phyloP scores from a whole-genome alignment of 2,329 filamentous ascomycete genomes.

The Xylariaceae sp. region DNA sequence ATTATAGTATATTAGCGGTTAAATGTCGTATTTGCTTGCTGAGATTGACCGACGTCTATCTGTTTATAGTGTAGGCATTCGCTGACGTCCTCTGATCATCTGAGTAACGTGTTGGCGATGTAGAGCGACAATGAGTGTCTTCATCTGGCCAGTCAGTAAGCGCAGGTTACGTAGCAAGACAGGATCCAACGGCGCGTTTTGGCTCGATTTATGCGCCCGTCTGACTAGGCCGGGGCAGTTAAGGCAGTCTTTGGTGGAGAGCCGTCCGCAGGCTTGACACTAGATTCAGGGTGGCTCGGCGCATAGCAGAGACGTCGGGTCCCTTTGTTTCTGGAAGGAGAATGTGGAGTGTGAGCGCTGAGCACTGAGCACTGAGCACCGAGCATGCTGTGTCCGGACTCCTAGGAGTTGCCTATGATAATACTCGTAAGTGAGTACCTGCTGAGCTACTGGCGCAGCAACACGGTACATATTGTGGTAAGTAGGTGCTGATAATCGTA shows the following conservation, averaged over 20 bases:
- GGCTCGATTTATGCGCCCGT: slow-evolving; percentile 14
- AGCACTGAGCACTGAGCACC: background rate
- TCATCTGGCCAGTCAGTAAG: slow-evolving; percentile 1
- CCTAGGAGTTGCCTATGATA: background rate
- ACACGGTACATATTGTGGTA: too few species aligned
- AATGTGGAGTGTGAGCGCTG: background rate
- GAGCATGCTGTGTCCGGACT: background rate
- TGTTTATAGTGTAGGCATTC: background rate
- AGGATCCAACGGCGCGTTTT: slow-evolving; percentile 7
- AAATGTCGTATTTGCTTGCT: background rate
- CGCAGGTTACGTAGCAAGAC: background rate
- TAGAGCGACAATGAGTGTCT: background rate
- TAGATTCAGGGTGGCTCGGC: slow-evolving; percentile 18
- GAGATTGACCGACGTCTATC: background rate
- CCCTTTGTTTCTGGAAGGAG: slow-evolving; percentile 3
- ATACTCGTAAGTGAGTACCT: background rate
- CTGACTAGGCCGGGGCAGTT: background rate
- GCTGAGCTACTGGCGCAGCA: background rate
- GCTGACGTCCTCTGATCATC: background rate
- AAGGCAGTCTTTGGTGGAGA: slow-evolving; percentile 2
- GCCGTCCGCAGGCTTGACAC: background rate
- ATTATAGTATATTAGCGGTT: background rate
- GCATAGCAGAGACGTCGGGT: slow-evolving; percentile 4
- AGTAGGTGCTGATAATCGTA: too few species aligned
- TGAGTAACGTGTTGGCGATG: background rate